Evolutionary conservation across 1,284 basidiomycete genomes (phyloP), one percentile per base, ranked within the genome.

Genomic region (Cryptococcus jaspeensis): DNA sequence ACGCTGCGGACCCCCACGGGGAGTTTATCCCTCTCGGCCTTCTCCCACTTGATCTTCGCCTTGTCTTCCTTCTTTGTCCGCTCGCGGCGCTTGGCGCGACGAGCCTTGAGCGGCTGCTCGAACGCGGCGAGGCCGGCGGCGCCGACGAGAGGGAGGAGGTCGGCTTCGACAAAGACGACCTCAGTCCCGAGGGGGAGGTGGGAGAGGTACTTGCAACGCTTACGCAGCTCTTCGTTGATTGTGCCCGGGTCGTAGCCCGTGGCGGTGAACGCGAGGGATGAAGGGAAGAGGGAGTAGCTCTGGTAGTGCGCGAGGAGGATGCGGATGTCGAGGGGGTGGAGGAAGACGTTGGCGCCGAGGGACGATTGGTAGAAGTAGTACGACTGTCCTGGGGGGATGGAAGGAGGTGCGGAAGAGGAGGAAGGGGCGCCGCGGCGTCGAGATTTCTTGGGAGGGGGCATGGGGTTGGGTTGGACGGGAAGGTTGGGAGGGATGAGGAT

Each of bases 301-400:
- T 85, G 82, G 78, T 87, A 97, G 73, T 94, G 87, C 12, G 90
- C 84, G 16, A 93, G 81, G 15, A 99, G 82, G 56, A 97, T 92
- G 77, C 88, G 89, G 77, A 95, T 96, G 74, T 99, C 95, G 40
- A 99, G 83, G 2, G 95, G 94, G 71, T 96, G 92, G 15, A 99
- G 84, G 80, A 90, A 99, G 66, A 98, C 84, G 18, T 91, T 89
- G 59, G 91, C 83, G 16, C 95, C 96, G 2, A 90, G 90, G 0
- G 91, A 86, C 12, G 92, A 90, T 77, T 99, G 96, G 76, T 97
- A 99, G 77, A 91, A 99, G 70, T 89, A 92, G 78, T 96, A 98
- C 2, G 71, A 68, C 1, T 72, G 73, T 4, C 72, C 73, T 20
- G 64, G 66, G 4, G 70, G 68, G 8, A 63, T 45, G 55, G 59